Evolutionary conservation across 306 rosid genomes (phyloP).

Genomic region (Mimosa bimucronata): DNA sequence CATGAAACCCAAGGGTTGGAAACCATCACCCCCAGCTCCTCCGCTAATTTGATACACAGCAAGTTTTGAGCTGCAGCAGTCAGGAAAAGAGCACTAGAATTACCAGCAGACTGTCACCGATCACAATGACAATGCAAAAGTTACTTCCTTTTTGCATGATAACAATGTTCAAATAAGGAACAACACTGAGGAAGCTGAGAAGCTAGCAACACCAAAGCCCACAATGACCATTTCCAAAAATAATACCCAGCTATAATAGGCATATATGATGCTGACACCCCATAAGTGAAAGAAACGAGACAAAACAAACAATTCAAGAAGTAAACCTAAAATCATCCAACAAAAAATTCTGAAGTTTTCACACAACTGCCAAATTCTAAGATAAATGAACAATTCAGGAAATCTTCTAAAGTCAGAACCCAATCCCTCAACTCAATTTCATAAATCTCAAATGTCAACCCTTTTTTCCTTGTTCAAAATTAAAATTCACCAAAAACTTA

Average conservation of each 20-base stretch:
- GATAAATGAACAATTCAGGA: background rate
- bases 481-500: background rate
- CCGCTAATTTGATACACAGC: conserved; percentile 84
- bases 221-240: background rate
- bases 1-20: conserved; percentile 88
- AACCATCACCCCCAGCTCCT: conserved; percentile 79
- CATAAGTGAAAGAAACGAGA: background rate
- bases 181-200: conserved; percentile 7
- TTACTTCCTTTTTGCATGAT: conserved; percentile 38
- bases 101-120: conserved; percentile 77
- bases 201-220: conserved; percentile 13
- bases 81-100: conserved; percentile 98
- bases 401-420: background rate
- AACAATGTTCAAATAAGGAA: conserved; percentile 31
- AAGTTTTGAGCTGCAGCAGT: conserved; percentile 99
- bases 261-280: conserved; percentile 1
- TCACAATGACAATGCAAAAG: conserved; percentile 52
- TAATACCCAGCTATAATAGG: background rate
- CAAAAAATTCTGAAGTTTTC: background rate
- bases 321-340: background rate
- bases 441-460: background rate
- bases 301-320: background rate
- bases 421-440: conserved; percentile 1
- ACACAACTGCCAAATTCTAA: conserved; percentile 18
- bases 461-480: background rate